A percentile compares a stretch with the other conserved stretches of the same genome.
Conservation (phyloP, 805 yeast species). For the Wickerhamomyces rabaulensis region DNA sequence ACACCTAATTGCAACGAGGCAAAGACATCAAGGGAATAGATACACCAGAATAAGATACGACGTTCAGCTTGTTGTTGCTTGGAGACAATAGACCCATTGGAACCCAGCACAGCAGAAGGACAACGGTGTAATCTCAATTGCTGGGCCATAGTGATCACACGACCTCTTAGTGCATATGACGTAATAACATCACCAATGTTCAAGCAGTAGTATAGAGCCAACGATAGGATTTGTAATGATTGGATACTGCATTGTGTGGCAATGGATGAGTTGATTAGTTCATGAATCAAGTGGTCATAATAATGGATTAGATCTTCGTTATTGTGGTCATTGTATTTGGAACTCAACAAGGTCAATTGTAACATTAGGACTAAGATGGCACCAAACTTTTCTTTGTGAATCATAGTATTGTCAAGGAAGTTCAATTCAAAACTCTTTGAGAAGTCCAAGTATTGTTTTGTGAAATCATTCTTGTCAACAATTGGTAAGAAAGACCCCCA, state of each 20-base stretch:
- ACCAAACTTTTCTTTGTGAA: conserved; percentile 49
- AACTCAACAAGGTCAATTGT: conserved; percentile 38
- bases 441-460: conserved; percentile 49
- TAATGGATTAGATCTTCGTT: conserved; percentile 33
- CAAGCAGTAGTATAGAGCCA: conserved; percentile 67
- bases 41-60: conserved; percentile 79
- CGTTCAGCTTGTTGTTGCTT: conserved; percentile 77
- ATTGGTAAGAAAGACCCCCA: conserved; percentile 75
- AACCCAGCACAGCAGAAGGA: conserved; percentile 73
- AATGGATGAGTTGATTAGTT: conserved; percentile 56
- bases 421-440: conserved; percentile 39
- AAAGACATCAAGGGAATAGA: conserved; percentile 71
- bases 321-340: conserved; percentile 10
- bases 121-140: conserved; percentile 81
- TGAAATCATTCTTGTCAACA: conserved; percentile 63
- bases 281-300: conserved; percentile 57
- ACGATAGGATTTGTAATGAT: conserved; percentile 61
- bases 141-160: conserved; percentile 77
- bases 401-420: conserved; percentile 36
- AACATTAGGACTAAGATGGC: conserved; percentile 42
- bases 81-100: conserved; percentile 59
- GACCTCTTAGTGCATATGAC: conserved; percentile 70
- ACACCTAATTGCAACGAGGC: conserved; percentile 75
- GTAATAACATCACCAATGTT: conserved; percentile 70
- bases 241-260: conserved; percentile 59